Evolutionary conservation across 768 basidiomycete genomes (phyloP).

Genomic region (Auriscalpium orientale): DNA sequence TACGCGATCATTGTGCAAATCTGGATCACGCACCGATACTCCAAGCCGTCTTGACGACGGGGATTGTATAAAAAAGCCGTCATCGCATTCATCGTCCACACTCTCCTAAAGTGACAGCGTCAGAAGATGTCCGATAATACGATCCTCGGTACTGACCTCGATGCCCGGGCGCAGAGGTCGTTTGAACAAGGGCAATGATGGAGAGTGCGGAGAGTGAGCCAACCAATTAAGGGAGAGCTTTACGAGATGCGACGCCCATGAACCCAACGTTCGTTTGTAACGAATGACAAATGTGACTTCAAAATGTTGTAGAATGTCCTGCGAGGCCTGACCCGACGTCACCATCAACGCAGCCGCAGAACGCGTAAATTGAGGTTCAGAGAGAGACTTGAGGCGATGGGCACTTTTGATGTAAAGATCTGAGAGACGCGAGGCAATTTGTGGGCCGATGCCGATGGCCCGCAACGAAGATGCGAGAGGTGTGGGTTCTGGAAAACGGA

Average conservation of each 20-base stretch:
- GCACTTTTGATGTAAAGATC: neutral
- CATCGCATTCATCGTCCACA: neutral
- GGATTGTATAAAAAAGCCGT: neutral
- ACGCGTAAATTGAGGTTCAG: neutral
- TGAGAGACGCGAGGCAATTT: neutral
- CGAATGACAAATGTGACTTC: neutral
- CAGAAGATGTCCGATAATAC: neutral
- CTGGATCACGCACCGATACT: neutral
- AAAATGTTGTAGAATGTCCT: neutral
- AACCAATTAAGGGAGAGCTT: neutral
- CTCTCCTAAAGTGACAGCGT: neutral
- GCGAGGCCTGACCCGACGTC: neutral
- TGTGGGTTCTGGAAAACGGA: neutral
- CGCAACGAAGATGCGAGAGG: neutral
- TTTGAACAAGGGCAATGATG: neutral
- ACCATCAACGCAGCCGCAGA: neutral
- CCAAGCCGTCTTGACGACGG: neutral
- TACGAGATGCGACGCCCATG: neutral
- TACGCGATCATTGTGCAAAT: neutral
- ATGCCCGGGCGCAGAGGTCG: neutral
- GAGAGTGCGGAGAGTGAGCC: neutral
- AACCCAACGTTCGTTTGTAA: neutral
- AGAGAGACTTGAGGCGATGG: neutral
- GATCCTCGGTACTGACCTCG: neutral
- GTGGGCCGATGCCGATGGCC: neutral